phyloP scores from a whole-genome alignment of 1,284 basidiomycete species.

The Coniferiporia sulphurascens region DNA sequence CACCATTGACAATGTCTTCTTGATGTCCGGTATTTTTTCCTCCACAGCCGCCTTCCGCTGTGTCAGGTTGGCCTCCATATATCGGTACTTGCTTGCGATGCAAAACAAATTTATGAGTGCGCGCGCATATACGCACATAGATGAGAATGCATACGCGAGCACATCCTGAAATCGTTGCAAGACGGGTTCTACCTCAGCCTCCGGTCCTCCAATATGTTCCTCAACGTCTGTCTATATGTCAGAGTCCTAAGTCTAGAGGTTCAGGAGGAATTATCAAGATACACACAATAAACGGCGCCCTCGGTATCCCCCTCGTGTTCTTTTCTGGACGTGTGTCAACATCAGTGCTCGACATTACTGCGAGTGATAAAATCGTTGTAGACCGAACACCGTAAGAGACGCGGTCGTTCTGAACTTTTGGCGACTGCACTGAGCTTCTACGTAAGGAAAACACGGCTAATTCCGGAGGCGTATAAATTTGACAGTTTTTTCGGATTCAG shows the following conservation, averaged over 20 bases:
- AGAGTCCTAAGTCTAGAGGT: conserved; percentile 4
- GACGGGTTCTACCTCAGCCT: conserved; percentile 75
- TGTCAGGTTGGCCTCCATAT: conserved; percentile 89
- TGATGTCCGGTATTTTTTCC: conserved; percentile 96
- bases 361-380: background rate
- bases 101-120: conserved; percentile 16
- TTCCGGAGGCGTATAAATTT: conserved; percentile 4
- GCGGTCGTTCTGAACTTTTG: background rate
- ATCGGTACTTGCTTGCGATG: conserved; percentile 87
- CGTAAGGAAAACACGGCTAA: conserved; percentile 2
- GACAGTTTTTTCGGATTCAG: background rate
- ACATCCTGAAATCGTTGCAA: conserved; percentile 89
- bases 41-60: conserved; percentile 79
- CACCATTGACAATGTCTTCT: conserved; percentile 90
- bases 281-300: conserved; percentile 91
- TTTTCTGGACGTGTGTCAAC: conserved; percentile 49
- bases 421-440: background rate
- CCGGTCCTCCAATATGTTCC: conserved; percentile 77
- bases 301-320: conserved; percentile 90
- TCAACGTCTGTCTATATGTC: conserved; percentile 73
- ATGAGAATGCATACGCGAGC: conserved; percentile 60
- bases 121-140: conserved; percentile 22
- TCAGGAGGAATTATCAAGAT: background rate
- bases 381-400: background rate
- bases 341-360: conserved; percentile 34